These are phyloP conservation scores for Cyathus pygmaeus DNA, from an alignment of 1,284 basidiomycete genomes.

Conservation along the genomic window DNA sequence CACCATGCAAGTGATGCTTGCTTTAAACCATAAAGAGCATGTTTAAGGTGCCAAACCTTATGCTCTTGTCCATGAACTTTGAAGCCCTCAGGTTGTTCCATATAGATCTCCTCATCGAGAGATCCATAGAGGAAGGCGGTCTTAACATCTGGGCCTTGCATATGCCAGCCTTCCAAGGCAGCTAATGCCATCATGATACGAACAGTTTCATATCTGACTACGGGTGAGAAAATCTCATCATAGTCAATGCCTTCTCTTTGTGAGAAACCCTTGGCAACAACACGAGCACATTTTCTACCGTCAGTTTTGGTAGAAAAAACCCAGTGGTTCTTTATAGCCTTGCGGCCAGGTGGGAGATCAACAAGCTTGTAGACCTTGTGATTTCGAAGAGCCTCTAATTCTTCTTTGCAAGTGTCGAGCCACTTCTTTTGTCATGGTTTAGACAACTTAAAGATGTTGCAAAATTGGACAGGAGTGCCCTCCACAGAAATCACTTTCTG, in stretches of 20 bases:
- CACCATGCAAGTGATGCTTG: slow-evolving; percentile 25
- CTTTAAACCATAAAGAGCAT: slow-evolving; percentile 43
- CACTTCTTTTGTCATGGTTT: slow-evolving; percentile 4
- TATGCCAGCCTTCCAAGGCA: slow-evolving; percentile 33
- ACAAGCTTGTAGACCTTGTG: slow-evolving; percentile 8
- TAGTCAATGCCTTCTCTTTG: slow-evolving; percentile 47
- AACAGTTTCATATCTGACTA: slow-evolving; percentile 45
- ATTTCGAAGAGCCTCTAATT: slow-evolving; percentile 8
- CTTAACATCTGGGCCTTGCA: slow-evolving; percentile 48
- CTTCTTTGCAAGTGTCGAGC: slow-evolving; percentile 5
- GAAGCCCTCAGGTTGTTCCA: slow-evolving; percentile 44
- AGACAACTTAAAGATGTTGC: slow-evolving; percentile 52
- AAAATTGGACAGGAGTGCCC: slow-evolving; percentile 8
- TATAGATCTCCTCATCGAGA: slow-evolving; percentile 48
- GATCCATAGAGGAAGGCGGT: slow-evolving; percentile 49
- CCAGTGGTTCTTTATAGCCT: slow-evolving; percentile 4
- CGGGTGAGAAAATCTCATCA: slow-evolving; percentile 54
- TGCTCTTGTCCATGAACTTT: no score
- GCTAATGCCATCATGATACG: slow-evolving; percentile 44
- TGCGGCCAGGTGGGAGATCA: slow-evolving; percentile 3
- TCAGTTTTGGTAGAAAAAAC: slow-evolving; percentile 39
- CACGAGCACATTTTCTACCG: slow-evolving; percentile 43
- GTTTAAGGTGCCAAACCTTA: slow-evolving; percentile 30
- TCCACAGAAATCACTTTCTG: background rate
- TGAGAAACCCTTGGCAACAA: slow-evolving; percentile 55